A percentile compares a stretch with the other conserved stretches of the same genome.
Evolutionary conservation across 139 green algal species (phyloP).

Genomic region (Tetraselmis chui): DNA sequence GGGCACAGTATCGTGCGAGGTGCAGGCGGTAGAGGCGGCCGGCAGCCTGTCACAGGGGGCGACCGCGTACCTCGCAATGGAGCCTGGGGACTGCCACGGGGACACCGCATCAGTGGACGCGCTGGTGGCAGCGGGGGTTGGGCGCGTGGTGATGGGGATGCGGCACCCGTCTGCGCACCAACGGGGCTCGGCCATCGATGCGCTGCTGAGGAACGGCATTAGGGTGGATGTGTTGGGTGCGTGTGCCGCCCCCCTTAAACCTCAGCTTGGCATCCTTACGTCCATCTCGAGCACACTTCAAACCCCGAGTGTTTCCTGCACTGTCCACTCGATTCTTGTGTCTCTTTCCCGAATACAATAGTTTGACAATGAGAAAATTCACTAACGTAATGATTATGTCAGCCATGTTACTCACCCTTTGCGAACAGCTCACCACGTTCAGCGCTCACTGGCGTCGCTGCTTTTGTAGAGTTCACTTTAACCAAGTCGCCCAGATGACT

Average conservation of each 20-base stretch:
- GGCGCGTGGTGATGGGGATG: conserved; percentile 78
- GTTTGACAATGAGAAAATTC: too few relatives aligned
- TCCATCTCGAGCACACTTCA: too few relatives aligned
- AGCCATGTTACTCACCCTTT: too few relatives aligned
- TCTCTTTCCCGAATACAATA: too few relatives aligned
- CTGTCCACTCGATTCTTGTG: too few relatives aligned
- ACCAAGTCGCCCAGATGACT: too few relatives aligned
- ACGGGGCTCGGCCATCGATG: conserved; percentile 47
- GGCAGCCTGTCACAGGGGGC: conserved; percentile 25
- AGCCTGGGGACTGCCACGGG: conserved; percentile 49
- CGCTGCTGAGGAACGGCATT: conserved; percentile 61
- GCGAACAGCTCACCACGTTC: too few relatives aligned
- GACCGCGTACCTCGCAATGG: conserved; percentile 92
- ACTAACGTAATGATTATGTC: too few relatives aligned
- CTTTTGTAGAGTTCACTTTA: too few relatives aligned
- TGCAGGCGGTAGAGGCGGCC: conserved; percentile 37
- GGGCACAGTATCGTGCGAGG: conserved; percentile 61
- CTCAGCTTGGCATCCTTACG: too few relatives aligned
- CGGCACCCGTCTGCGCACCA: conserved; percentile 74
- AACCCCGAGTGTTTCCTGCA: too few relatives aligned
- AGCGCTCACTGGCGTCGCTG: too few relatives aligned
- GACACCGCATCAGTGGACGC: conserved; percentile 43
- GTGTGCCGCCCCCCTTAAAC: conserved; percentile 2
- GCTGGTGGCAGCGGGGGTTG: conserved; percentile 65
- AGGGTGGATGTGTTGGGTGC: conserved; percentile 54